Evolutionary conservation across 495 filamentous ascomycete species (phyloP), one percentile per base, ranked within the genome.

Genomic region (Alectoria sarmentosa): DNA sequence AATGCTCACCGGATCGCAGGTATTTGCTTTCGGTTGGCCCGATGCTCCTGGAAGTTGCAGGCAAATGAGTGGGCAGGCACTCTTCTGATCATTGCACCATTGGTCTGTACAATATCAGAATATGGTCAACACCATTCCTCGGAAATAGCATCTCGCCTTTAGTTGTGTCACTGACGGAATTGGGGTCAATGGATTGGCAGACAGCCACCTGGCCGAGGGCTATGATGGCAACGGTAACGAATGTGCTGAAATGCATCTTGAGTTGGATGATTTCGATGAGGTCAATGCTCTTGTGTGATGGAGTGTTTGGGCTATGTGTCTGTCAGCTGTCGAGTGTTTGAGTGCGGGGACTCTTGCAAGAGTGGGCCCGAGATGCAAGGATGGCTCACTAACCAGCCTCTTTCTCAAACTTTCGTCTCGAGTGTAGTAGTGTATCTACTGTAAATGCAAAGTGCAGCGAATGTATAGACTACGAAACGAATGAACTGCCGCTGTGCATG

Each of bases 21-120:
- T 77, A 75, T 96, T 95, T 23, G 73, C 66, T 9, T 73, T 67
- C 34, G 86, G 83, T 7, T 66, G 66, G 46, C 79, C 79, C 15
- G 79, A 75, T 17, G 83, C 71, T 61, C 78, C 82, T 30, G 80
- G 74, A 34, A 83, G 72, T 69, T 96, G 89, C 48, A 88, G 77
- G 77, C 92, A 96, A 70, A 96, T 84, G 62, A 90, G 78, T 10
- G 89, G 89, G 73, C 90, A 95, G 58, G 82, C 76, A 55, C 83
- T 82, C 58, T 74, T 78, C 73, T 95, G 88, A 63, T 82, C 76
- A 21, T 73, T 64, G 74, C 90, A 95, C 90, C 90, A 95, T 48
- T 76, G 74, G 41, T 80, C 87, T 90, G 71, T 17, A 61, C 60
- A 39, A 36, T 8, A 67, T 74, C 73, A 58, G 62, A 58, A 30